phyloP scores from a whole-genome alignment of 495 filamentous ascomycete genomes.

The Penicillium turbatum region DNA sequence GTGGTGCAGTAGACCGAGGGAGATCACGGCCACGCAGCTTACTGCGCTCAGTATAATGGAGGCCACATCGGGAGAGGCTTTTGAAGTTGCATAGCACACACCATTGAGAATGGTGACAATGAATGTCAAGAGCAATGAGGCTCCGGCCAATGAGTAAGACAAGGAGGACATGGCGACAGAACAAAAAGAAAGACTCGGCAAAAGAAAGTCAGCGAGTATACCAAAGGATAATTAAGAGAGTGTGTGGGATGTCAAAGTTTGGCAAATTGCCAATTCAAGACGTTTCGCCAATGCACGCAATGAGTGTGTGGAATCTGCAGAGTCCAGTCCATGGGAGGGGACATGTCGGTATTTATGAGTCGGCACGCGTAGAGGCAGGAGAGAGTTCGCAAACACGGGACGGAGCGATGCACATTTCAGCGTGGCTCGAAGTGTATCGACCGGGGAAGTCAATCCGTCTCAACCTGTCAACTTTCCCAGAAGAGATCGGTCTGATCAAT shows the following conservation, averaged over 20 bases:
- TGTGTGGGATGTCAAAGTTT: slow-evolving; percentile 5
- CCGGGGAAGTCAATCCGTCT: slow-evolving; percentile 8
- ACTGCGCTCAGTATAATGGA: slow-evolving; percentile 27
- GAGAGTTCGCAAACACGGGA: slow-evolving; percentile 13
- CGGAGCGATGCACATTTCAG: slow-evolving; percentile 17
- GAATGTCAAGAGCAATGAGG: slow-evolving; percentile 25
- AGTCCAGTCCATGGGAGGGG: not conserved
- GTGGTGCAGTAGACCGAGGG: slow-evolving; percentile 24
- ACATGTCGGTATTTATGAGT: slow-evolving; percentile 16
- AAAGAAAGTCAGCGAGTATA: slow-evolving; percentile 2
- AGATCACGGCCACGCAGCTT: slow-evolving; percentile 26
- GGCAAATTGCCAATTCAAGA: slow-evolving; percentile 8
- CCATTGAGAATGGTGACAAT: slow-evolving; percentile 34
- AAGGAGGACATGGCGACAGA: slow-evolving; percentile 17
- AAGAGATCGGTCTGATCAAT: slow-evolving; percentile 23
- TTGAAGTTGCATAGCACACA: slow-evolving; percentile 27
- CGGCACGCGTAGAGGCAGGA: slow-evolving; percentile 11
- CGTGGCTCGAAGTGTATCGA: slow-evolving; percentile 24
- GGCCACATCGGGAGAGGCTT: slow-evolving; percentile 19
- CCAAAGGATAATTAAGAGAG: slow-evolving; percentile 2
- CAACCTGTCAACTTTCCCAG: slow-evolving; percentile 13
- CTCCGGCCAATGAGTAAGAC: slow-evolving; percentile 25
- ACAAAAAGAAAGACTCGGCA: not conserved
- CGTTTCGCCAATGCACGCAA: slow-evolving; percentile 12
- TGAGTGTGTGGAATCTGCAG: slow-evolving; percentile 5